Evolutionary conservation across 148 eudicot genomes (phyloP).

Genomic region (Hydrangea macrophylla): DNA sequence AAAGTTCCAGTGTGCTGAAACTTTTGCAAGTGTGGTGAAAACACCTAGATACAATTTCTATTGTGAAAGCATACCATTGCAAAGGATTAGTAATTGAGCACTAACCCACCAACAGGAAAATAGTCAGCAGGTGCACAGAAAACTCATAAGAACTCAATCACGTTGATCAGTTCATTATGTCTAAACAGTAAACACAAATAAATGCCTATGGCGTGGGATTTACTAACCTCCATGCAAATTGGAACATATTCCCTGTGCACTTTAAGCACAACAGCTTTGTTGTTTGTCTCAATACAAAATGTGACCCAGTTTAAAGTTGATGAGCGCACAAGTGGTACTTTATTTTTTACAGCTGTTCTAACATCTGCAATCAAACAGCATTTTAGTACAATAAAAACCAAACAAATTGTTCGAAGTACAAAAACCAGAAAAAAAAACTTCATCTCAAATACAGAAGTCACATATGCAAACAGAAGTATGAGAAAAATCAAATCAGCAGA

Average conservation of each 20-base stretch:
- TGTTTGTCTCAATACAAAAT: conserved; percentile 85
- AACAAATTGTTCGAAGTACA: neutral
- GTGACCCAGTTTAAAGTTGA: conserved; percentile 85
- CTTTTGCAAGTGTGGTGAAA: neutral
- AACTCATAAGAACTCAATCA: neutral
- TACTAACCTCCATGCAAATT: conserved; percentile 96
- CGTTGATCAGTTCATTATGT: neutral
- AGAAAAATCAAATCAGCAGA: neutral
- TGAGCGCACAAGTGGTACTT: conserved; percentile 96
- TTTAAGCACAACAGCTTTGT: conserved; percentile 76
- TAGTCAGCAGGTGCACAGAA: neutral
- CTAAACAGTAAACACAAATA: conserved; percentile 2
- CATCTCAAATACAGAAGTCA: neutral
- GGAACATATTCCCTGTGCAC: conserved; percentile 95
- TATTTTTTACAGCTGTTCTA: conserved; percentile 78
- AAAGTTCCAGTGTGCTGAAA: neutral
- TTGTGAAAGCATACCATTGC: neutral
- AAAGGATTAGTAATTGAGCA: neutral
- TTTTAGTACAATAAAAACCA: neutral
- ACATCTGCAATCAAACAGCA: conserved; percentile 55
- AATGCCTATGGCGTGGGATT: neutral
- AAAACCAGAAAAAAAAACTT: neutral
- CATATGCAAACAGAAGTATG: neutral
- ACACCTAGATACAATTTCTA: neutral
- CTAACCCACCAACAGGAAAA: neutral